Conservation (phyloP, 192 early-diverging fungal genomes). For the Obelidium mucronatum region DNA sequence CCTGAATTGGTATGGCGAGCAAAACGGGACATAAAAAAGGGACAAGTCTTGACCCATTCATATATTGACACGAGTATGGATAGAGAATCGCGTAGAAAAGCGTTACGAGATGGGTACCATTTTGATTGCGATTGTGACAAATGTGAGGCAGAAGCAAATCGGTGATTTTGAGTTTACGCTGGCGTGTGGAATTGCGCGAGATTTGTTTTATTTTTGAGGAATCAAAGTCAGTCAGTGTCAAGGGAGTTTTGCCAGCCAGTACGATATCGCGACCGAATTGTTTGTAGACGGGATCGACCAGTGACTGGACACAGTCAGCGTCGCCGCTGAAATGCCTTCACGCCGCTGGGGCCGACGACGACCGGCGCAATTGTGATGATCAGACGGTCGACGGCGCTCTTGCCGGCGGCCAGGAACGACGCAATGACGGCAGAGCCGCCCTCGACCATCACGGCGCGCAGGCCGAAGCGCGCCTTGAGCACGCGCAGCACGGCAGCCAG, state of each 20-base stretch:
- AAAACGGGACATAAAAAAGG: constrained; percentile 14
- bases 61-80: constrained; percentile 27
- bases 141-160: constrained; percentile 1
- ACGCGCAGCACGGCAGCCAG: neutral
- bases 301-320: neutral
- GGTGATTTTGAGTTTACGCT: too few relatives aligned
- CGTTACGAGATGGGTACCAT: constrained; percentile 26
- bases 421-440: constrained; percentile 80
- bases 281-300: constrained; percentile 43
- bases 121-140: constrained; percentile 38
- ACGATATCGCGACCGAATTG: constrained; percentile 66
- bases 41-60: constrained; percentile 19
- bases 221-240: too few relatives aligned
- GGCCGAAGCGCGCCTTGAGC: constrained; percentile 40
- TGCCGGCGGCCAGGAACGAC: constrained; percentile 58
- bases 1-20: neutral
- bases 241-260: constrained; percentile 34
- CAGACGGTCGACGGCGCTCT: constrained; percentile 47
- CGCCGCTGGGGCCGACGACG: constrained; percentile 64
- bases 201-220: too few relatives aligned
- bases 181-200: too few relatives aligned
- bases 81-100: neutral
- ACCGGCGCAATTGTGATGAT: constrained; percentile 78
- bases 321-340: constrained; percentile 46
- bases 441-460: constrained; percentile 81